Conservation (phyloP, 2,329 filamentous ascomycete genomes). For the Penicillium frequentans region DNA sequence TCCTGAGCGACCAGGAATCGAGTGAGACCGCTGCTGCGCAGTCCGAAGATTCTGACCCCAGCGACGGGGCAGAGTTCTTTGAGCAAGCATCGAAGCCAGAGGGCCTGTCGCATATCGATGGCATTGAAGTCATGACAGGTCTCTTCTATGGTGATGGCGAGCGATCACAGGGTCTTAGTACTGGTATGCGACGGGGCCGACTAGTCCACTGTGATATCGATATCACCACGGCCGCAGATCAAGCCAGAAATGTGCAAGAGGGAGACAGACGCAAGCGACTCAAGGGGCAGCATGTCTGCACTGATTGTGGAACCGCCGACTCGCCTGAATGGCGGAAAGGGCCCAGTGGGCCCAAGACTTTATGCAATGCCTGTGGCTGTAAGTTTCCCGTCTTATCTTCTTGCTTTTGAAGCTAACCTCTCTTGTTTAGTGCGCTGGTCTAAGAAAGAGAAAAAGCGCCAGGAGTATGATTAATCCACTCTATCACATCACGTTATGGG, state of each 20-base stretch:
- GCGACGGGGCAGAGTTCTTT: conserved; percentile 70
- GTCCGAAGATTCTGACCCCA: conserved; percentile 36
- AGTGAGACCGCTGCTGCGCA: conserved; percentile 32
- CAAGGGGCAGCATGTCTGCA: conserved; percentile 94
- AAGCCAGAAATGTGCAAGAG: conserved; percentile 52
- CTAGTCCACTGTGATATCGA: conserved; percentile 83
- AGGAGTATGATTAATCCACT: conserved; percentile 22
- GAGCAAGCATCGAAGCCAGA: conserved; percentile 87
- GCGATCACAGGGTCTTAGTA: conserved; percentile 82
- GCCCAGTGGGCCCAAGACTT: conserved; percentile 85
- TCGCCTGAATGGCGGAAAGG: conserved; percentile 97
- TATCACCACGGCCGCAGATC: conserved; percentile 76
- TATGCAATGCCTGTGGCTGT: conserved; percentile 95
- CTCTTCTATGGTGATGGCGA: conserved; percentile 86
- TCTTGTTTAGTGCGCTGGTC: conserved; percentile 56
- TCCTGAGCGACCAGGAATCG: conserved; percentile 32
- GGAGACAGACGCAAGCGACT: conserved; percentile 82
- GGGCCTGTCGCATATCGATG: conserved; percentile 73
- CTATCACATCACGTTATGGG: neutral
- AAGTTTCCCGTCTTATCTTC: conserved; percentile 30
- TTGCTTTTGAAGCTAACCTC: neutral
- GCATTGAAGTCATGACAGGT: conserved; percentile 90
- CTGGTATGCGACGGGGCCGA: conserved; percentile 76
- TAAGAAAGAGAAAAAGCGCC: conserved; percentile 74
- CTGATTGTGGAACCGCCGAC: conserved; percentile 90